Evolutionary conservation across 1,284 basidiomycete species (phyloP).

Genomic region (Xerocomus alliaceus): DNA sequence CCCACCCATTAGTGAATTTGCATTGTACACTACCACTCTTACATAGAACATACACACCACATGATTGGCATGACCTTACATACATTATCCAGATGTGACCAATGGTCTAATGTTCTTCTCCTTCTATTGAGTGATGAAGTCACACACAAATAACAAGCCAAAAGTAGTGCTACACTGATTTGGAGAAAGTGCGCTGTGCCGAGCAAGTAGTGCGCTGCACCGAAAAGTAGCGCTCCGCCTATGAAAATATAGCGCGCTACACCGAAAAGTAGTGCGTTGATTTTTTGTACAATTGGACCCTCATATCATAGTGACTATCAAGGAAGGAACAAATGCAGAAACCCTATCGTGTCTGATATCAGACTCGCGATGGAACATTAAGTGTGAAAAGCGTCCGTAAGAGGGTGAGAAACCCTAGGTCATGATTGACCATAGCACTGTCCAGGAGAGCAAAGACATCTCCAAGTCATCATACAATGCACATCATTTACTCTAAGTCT

Average conservation of each 20-base stretch:
- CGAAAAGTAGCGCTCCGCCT: too few relatives aligned
- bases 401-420: background rate
- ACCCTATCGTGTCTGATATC: too few relatives aligned
- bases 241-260: background rate
- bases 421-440: constrained; percentile 13
- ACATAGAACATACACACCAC: background rate
- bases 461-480: background rate
- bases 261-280: too few relatives aligned
- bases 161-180: background rate
- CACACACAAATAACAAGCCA: background rate
- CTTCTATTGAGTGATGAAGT: background rate
- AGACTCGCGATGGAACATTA: too few relatives aligned
- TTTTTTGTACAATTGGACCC: too few relatives aligned
- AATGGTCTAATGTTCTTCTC: background rate
- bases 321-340: too few relatives aligned
- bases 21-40: background rate
- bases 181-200: background rate
- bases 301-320: too few relatives aligned
- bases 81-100: background rate
- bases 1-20: background rate
- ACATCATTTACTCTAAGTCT: background rate
- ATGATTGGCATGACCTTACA: too few relatives aligned
- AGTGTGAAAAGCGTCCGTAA: background rate
- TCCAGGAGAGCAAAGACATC: background rate
- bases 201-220: background rate